Percentiles rank a stretch among this genome's conserved stretches.
Conservation (phyloP, 2,329 filamentous ascomycete genomes). For the Hawksworthiomyces lignivorus region DNA sequence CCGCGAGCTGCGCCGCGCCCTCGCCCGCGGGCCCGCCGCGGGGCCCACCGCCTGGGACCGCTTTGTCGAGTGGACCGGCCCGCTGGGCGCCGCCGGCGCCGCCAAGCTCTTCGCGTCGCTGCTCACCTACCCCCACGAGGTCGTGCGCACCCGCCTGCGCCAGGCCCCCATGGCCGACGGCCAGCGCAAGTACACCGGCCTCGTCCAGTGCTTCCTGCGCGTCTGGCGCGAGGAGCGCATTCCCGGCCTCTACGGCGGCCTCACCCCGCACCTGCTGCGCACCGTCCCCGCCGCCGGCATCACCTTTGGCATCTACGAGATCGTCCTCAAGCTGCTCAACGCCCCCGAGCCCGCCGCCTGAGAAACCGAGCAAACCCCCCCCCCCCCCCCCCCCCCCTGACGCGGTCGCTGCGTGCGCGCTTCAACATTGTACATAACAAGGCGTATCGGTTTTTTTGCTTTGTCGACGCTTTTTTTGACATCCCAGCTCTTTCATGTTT, state of each 20-base stretch:
- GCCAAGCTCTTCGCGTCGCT: conserved; percentile 82
- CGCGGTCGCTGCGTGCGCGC: too few species aligned
- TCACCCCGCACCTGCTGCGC: conserved; percentile 85
- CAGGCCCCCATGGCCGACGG: conserved; percentile 71
- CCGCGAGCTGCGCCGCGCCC: conserved; percentile 37
- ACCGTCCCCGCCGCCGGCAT: conserved; percentile 90
- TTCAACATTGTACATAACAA: too few species aligned
- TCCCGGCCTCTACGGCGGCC: conserved; percentile 76
- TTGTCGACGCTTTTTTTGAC: too few species aligned
- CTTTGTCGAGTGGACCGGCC: conserved; percentile 70
- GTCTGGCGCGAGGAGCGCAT: conserved; percentile 86
- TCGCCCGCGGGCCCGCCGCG: conserved; percentile 36
- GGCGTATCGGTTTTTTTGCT: too few species aligned
- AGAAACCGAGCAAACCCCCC: too few species aligned
- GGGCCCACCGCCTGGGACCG: conserved; percentile 64
- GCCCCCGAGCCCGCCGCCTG: conserved; percentile 7
- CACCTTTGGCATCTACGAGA: conserved; percentile 85
- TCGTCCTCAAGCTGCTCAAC: conserved; percentile 16
- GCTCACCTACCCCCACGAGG: conserved; percentile 88
- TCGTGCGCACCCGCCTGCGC: conserved; percentile 74
- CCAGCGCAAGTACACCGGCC: conserved; percentile 75
- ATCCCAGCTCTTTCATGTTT: not conserved
- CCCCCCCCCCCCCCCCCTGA: too few species aligned
- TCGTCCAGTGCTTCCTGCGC: conserved; percentile 80
- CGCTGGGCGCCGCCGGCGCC: conserved; percentile 67